phyloP scores from a whole-genome alignment of 768 basidiomycete species.

The Melanogaster broomeanus region DNA sequence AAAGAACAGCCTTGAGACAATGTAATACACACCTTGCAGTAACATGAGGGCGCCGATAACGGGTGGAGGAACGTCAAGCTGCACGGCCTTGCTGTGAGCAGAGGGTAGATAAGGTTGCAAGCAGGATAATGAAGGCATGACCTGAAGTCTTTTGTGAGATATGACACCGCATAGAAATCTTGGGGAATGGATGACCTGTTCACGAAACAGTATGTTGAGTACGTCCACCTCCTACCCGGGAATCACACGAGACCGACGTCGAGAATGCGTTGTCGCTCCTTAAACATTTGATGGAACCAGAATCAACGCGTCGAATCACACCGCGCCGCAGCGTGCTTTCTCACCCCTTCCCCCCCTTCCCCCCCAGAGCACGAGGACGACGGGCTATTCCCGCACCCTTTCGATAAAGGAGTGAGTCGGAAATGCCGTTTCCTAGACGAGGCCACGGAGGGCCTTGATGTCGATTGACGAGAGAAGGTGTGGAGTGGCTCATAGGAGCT shows the following conservation, averaged over 20 bases:
- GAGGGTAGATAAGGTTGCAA: conserved; percentile 78
- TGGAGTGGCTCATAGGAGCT: conserved; percentile 57
- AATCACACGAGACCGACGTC: conserved; percentile 54
- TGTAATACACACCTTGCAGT: conserved; percentile 54
- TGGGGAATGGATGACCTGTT: conserved; percentile 54
- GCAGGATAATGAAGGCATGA: conserved; percentile 83
- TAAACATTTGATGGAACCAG: conserved; percentile 70
- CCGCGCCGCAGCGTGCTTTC: conserved; percentile 76
- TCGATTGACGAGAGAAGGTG: conserved; percentile 35
- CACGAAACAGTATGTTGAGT: conserved; percentile 97
- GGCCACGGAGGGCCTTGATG: conserved; percentile 52
- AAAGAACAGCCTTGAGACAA: background rate
- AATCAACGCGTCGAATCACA: conserved; percentile 75
- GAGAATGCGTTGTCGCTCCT: conserved; percentile 75
- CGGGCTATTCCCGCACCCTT: conserved; percentile 67
- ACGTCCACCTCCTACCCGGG: conserved; percentile 39
- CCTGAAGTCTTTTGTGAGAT: conserved; percentile 46
- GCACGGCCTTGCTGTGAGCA: conserved; percentile 76
- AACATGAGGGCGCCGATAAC: conserved; percentile 79
- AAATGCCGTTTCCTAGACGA: conserved; percentile 60
- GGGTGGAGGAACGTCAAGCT: conserved; percentile 79
- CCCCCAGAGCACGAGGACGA: conserved; percentile 55
- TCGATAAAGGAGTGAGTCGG: conserved; percentile 67
- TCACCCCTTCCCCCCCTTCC: conserved; percentile 74
- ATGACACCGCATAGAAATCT: background rate